Evolutionary conservation across 2,329 filamentous ascomycete species (phyloP).

Genomic region (Neonectria neomacrospora): DNA sequence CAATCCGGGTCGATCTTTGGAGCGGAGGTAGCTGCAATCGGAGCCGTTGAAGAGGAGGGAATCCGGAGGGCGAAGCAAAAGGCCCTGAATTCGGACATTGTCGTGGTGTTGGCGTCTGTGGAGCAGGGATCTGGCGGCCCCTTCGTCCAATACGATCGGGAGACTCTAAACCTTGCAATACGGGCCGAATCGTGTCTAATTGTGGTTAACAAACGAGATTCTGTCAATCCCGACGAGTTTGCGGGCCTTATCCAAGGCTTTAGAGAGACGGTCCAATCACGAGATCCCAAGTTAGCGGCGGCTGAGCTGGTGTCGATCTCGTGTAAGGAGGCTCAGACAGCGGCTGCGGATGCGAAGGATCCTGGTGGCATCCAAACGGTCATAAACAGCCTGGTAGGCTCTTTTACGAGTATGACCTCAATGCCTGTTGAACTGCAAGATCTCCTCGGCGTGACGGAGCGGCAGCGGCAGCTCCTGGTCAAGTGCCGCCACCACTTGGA

Average conservation of each 20-base stretch:
- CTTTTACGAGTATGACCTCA: constrained; percentile 77
- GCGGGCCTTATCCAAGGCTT: constrained; percentile 55
- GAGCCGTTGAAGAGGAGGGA: constrained; percentile 86
- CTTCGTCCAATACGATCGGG: constrained; percentile 63
- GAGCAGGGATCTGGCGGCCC: constrained; percentile 59
- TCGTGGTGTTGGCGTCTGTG: constrained; percentile 83
- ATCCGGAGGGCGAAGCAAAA: constrained; percentile 86
- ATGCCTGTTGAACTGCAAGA: constrained; percentile 80
- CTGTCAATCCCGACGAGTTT: constrained; percentile 52
- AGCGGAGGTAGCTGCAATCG: constrained; percentile 58
- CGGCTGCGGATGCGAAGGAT: constrained; percentile 50
- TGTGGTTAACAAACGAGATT: constrained; percentile 72
- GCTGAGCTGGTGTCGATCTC: constrained; percentile 69
- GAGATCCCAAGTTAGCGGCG: constrained; percentile 42
- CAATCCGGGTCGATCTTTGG: constrained; percentile 25
- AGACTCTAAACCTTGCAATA: constrained; percentile 65
- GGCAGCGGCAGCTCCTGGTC: constrained; percentile 84
- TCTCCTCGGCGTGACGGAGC: constrained; percentile 88
- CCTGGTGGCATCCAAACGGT: constrained; percentile 76
- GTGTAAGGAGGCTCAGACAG: constrained; percentile 69
- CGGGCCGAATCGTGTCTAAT: constrained; percentile 62
- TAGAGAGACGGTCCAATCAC: constrained; percentile 31
- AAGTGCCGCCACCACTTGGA: constrained; percentile 78
- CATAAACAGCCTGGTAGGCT: constrained; percentile 71
- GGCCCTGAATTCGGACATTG: constrained; percentile 84